Base-by-base conservation (phyloP, 768 basidiomycete species). In the Tricholoma matsutake region DNA sequence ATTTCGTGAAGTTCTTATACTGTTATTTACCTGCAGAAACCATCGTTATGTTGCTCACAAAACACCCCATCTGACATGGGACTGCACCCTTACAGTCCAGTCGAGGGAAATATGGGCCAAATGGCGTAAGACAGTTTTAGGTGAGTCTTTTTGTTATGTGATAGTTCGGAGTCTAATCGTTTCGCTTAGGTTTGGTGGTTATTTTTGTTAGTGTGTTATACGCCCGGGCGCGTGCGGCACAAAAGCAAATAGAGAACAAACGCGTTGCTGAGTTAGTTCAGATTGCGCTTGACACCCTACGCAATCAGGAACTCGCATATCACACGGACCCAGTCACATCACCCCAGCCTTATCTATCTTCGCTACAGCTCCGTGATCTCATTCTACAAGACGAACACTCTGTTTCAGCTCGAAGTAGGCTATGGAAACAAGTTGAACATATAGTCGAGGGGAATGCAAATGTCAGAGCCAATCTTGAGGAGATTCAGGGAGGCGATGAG, bases 361-460 rank as follows among this genome's bases (percentile, higher is more conserved):
- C 92, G 25, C 76, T 92, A 55, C 94, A 95, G 70, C 83, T 97
- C 49, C 90, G 95, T 58, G 94, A 97, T 74, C 79, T 91, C 57
- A 82, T 96, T 43, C 76, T 97, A 32, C 88, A 90, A 67, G 85
- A 90, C 61, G 88, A 94, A 66, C 90, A 89, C 72, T 91, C 90
- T 28, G 82, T 91, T 39, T 68, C 82, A 22, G 78, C 76, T 32
- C 80, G 92, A 60, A 81, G 81, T 60, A 79, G 84, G 52, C 67
- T 97, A 49, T 97, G 95, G 95, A 80, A 86, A 61, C 81, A 83
- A 64, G 94, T 97, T 54, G 92, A 93, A 72, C 83, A 81, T 57
- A 78, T 94, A 54, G 94, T 97, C 3, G 94, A 96, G 74, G 85
- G 87, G 58, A 97, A 97, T 76, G 84, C 92, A 31, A 97, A 97